Evolutionary conservation across 148 eudicot genomes (phyloP), one percentile per base, ranked within the genome.

Genomic region (Persicaria maculosa): DNA sequence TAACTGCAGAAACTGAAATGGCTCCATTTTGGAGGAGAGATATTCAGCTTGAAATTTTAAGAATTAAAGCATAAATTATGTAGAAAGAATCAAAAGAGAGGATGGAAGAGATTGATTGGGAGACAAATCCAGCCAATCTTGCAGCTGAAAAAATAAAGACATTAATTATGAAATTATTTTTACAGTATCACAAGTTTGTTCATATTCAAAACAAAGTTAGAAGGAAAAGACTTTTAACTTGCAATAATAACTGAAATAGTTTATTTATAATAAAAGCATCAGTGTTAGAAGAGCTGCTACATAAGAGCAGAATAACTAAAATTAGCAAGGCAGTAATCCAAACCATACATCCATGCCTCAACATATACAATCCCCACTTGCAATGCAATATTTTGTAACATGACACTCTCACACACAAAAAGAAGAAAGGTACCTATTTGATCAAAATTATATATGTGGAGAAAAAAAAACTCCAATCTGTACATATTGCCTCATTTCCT

Each of bases 401-500:
- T 36, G n/a, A 36, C 68, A 62, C 25, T 16, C 68, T 31, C 6
- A 10, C 44, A 31, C 44, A 11, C 68, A 62, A 25, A 25, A 62
- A 36, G 44, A 59, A 22, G n/a, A n/a, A 31, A 31, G 45, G 44
- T n/a, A 11, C 44, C 44, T 25, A 31, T 62, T 11, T 11, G 44
- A 12, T 62, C 44, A 62, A 62, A 62, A 11, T 62, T 8, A 62
- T 9, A 62, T 36, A 47, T 47, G 50, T 47, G 6, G 50, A 10
- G 9, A 47, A 47, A 47, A 47, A 6, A 44, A 44, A 69, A 69
- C 1, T 69, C 50, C 20, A 44, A 69, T 44, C 47, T 44, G 31
- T 12, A 91, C 97, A 93, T 91, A 89, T 73, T 89, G 88, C n/a
- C 90, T 88, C 97, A 91, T 91, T 82, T 91, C 97, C 65, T 89